Conservation (phyloP, 225 moss, liverwort and hornwort species). For the Marchantia polymorpha region DNA sequence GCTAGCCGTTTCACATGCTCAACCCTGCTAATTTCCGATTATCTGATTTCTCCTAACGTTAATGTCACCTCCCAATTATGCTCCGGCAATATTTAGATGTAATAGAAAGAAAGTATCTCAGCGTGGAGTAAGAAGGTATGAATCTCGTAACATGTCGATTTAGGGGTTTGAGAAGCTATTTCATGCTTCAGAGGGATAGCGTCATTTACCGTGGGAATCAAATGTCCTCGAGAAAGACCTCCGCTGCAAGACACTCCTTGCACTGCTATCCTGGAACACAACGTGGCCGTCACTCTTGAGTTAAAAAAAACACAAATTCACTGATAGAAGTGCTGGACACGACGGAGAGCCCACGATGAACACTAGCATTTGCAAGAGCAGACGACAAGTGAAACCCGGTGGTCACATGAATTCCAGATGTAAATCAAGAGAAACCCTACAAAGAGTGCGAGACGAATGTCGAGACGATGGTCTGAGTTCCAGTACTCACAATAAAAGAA, state of each 20-base stretch:
- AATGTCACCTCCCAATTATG: too few relatives aligned
- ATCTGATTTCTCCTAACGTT: too few relatives aligned
- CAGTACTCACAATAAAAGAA: background rate
- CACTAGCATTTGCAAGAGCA: too few relatives aligned
- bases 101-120: background rate
- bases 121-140: background rate
- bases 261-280: background rate
- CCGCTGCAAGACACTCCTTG: background rate
- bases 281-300: background rate
- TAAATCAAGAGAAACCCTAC: background rate
- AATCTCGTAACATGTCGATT: too few relatives aligned
- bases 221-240: conserved; percentile 17
- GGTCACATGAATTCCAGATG: background rate
- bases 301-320: background rate
- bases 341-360: background rate
- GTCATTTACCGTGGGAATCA: conserved; percentile 6
- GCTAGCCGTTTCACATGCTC: too few relatives aligned
- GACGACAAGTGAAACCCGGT: too few relatives aligned
- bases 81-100: background rate
- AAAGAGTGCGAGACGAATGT: background rate
- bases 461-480: background rate
- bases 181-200: background rate
- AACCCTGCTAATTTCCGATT: too few relatives aligned
- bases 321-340: background rate
- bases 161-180: background rate